Base-by-base conservation (phyloP, 2,329 filamentous ascomycete species). In the Alternaria sp. region DNA sequence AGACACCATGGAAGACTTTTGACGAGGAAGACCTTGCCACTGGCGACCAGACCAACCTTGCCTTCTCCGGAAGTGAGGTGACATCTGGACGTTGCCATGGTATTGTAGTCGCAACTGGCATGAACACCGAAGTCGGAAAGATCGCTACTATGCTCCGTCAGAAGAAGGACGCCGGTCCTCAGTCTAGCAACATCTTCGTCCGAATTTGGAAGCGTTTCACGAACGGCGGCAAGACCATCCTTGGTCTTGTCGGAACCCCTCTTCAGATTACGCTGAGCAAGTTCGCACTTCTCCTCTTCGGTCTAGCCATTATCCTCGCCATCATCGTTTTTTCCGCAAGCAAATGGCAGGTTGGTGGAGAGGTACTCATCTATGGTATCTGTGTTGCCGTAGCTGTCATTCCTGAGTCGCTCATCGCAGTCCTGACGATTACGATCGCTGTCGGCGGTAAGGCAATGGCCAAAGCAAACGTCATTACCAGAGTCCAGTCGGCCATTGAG, bases 201-300 rank as follows among this genome's bases (percentile, higher is more conserved):
- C 71, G 68, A 56, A 51, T 71, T 15, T 60, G 55, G 46, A 75
- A 70, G 63, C 77, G 72, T 49, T 76, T 79, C 75, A 71, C 72
- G 54, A 79, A 64, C 50, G 81, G 70, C 61, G 69, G 81, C 50
- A 84, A 83, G 74, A 79, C 79, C 15, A 82, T 92, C 73, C 82
- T 92, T 9, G 90, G 90, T 55, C 85, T 92, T 63, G 86, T 92
- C 58, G 93, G 93, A 54, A 97, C 94, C 2, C 94, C 94, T 1
- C 84, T 97, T 49, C 93, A 96, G 81, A 90, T 91, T 69, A 95
- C 92, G 75, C 85, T 97, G 55, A 93, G 91, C 82, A 93, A 94
- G 80, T 90, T 97, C 73, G 93, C 94, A 26, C 89, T 62, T 25
- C 60, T 62, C 41, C 60, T 62, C 20, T 62, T 62, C 15, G 55